Base-by-base conservation (phyloP, 805 yeast genomes). In the Metschnikowia henanensis region DNA sequence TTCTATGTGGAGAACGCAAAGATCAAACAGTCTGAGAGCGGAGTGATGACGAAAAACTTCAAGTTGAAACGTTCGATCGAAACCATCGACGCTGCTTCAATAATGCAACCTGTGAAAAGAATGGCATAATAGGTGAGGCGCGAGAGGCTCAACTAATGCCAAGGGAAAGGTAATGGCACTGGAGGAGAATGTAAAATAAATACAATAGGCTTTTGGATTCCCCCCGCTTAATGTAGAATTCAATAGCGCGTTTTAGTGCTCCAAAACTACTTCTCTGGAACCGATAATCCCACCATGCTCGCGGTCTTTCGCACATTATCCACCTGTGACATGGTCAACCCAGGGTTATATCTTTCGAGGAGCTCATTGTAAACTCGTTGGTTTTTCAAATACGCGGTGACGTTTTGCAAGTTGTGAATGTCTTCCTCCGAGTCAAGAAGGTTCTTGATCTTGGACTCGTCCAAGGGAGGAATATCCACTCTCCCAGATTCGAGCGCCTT, bases 331-430 rank as follows among this genome's bases (percentile, higher is more conserved):
- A 85, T 79, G 20, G 79, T 79, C 48, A 84, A 71, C 2, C 96
- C 94, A 3, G 95, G 92, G 57, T 91, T 88, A 64, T 92, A 94
- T 53, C 95, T 76, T 53, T 86, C 94, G 34, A 91, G 70, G 37
- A 92, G 72, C 51, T 83, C 91, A 47, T 80, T 81, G 65, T 89
- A 92, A 10, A 73, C 79, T 51, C 94, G 73, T 63, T 92, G 97
- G 49, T 83, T 79, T 39, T 73, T 71, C 41, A 92, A 66, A 59
- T 80, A 92, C 8, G 73, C 67, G 4, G 78, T 68, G 12, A 86
- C 74, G 57, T 87, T 90, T n/a, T 60, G 53, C 36, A 84, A 64
- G 55, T 83, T 81, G 26, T 36, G 39, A 4, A 39, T 18, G 16
- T 53, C 55, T 2, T 43, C 36, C 22, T 41, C 39, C 2, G 49